Conservation (phyloP, 2,329 filamentous ascomycete genomes). For the Sarocladiaceae sp. region DNA sequence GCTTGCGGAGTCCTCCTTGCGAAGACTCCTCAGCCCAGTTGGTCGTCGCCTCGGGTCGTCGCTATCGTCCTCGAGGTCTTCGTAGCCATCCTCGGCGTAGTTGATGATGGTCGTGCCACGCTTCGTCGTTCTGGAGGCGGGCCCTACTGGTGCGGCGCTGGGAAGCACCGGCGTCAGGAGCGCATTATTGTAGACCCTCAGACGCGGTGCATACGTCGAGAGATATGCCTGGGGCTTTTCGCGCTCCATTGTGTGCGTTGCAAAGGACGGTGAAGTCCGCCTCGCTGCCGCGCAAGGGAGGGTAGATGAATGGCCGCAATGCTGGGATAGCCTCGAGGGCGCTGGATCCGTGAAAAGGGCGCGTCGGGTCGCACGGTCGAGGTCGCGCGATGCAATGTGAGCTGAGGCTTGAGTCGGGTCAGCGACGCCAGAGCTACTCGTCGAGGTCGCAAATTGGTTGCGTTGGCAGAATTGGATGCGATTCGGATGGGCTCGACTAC, state of each 20-base stretch:
- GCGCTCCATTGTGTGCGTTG: slow-evolving; percentile 41
- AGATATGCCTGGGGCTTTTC: slow-evolving; percentile 76
- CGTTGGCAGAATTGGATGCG: slow-evolving; percentile 5
- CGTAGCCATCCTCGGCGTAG: slow-evolving; percentile 94
- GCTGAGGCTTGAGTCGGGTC: not conserved
- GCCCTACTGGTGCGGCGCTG: slow-evolving; percentile 57
- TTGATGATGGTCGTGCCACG: slow-evolving; percentile 95
- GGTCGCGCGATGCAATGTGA: not conserved
- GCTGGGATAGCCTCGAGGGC: not conserved
- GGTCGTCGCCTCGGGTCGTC: slow-evolving; percentile 73
- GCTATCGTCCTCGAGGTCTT: slow-evolving; percentile 70
- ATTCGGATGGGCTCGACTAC: slow-evolving; percentile 1
- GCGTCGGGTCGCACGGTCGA: not conserved
- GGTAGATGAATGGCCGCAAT: not conserved
- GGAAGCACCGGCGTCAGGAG: slow-evolving; percentile 82
- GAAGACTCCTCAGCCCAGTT: slow-evolving; percentile 77
- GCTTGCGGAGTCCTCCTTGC: slow-evolving; percentile 66
- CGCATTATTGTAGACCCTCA: slow-evolving; percentile 88
- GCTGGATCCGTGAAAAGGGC: not conserved
- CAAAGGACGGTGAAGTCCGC: slow-evolving; percentile 20
- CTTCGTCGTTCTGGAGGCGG: slow-evolving; percentile 83
- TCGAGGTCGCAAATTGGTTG: not conserved
- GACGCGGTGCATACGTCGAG: slow-evolving; percentile 84
- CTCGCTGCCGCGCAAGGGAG: slow-evolving; percentile 23
- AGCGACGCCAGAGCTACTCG: not conserved